Base-by-base conservation (phyloP, 345 rosid genomes). In the Acer saccharum region DNA sequence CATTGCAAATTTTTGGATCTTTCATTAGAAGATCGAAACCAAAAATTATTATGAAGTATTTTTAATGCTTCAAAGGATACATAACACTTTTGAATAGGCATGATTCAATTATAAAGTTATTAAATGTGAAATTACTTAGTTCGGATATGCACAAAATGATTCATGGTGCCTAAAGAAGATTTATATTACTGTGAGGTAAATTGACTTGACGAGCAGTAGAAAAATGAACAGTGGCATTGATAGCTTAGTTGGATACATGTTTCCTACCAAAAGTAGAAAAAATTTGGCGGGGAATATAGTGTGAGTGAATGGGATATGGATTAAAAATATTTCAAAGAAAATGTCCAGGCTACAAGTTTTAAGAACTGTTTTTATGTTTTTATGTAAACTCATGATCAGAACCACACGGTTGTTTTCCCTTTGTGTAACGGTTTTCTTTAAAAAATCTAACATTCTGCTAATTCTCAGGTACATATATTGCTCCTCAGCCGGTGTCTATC, bases 401-500 rank as follows among this genome's bases (percentile, higher is more conserved):
- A 52, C 44, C 52, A 13, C 25, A 52, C 60, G 10, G n/a, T 64
- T 20, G 32, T 67, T 55, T 64, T 35, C 43, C 61, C 57, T 32
- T 11, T 63, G 69, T 54, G 32, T 32, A 13, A 29, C 21, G 44
- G 3, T 2, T 23, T 4, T 4, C 6, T 48, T 74, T 65, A 23
- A 18, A 66, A 65, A 68, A 78, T 81, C 44, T 77, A 50, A 86
- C 18, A 1, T 75, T 73, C 48, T 27, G 68, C 69, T 72, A 65
- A 79, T 79, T 79, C 61, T 75, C 87, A 93, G 98, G 92, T 95
- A 79, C 83, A 93, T 95, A 65, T 92, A 93, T 87, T 95, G 98
- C 84, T 93, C 98, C 66, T 95, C 99, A 18, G 99, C 97, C 67
- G 99, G 99, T 81, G 98, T 92, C 76, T 95, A 93, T 81, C 89